A percentile compares a stretch with the other conserved stretches of the same genome.
These are phyloP conservation scores for Geotrichum aggregatum DNA, from an alignment of 1,139 yeast genomes.

Conservation along the genomic window DNA sequence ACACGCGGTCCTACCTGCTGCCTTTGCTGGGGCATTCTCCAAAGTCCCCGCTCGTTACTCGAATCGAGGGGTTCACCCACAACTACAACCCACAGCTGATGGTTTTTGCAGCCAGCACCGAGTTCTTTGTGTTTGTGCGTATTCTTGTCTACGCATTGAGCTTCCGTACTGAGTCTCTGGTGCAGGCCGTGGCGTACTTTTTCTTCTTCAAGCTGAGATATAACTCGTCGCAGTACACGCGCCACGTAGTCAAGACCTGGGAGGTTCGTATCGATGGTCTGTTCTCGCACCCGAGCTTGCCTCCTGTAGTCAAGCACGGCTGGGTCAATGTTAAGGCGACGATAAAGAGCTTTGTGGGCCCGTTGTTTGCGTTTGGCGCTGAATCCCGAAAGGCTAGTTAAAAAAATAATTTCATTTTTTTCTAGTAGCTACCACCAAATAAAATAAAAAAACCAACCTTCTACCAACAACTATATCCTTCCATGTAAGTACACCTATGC, in stretches of 20 bases:
- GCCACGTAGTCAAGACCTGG: conserved; percentile 62
- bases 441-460: neutral
- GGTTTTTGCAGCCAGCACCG: conserved; percentile 66
- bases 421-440: neutral
- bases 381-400: conserved; percentile 19
- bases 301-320: conserved; percentile 52
- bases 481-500: conserved; percentile 9
- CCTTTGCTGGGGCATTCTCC: conserved; percentile 58
- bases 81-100: conserved; percentile 67
- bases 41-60: conserved; percentile 41
- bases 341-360: conserved; percentile 41
- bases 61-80: conserved; percentile 54
- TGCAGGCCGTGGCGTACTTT: conserved; percentile 55
- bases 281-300: conserved; percentile 54
- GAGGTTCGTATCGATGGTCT: conserved; percentile 70
- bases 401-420: neutral
- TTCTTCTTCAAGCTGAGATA: conserved; percentile 72
- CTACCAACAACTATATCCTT: neutral
- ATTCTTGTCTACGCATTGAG: conserved; percentile 50
- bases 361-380: conserved; percentile 14
- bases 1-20: conserved; percentile 59
- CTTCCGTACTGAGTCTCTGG: conserved; percentile 62
- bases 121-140: conserved; percentile 50
- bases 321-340: conserved; percentile 59
- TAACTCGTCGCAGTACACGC: conserved; percentile 71